These are phyloP conservation scores for Micractinium sp. DNA, from an alignment of 139 green algal species.

Conservation along the genomic window DNA sequence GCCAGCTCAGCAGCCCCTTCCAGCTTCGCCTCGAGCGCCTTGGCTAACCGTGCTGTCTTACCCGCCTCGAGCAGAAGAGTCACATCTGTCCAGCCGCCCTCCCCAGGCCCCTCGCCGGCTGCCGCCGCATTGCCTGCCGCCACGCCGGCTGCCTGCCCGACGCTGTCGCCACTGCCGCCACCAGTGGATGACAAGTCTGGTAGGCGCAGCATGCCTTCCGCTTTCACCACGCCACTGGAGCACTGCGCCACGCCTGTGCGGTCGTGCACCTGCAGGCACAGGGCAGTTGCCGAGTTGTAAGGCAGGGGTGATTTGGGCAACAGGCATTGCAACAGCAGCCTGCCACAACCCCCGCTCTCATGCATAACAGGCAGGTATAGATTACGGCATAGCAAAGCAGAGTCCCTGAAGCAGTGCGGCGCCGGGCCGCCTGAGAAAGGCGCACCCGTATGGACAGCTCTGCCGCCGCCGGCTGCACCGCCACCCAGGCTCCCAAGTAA, in stretches of 20 bases:
- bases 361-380: not conserved
- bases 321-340: not conserved
- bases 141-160: not conserved
- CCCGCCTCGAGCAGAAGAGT: not conserved
- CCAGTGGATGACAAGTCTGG: too few relatives aligned
- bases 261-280: not conserved
- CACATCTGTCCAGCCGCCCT: not conserved
- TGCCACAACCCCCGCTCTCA: not conserved
- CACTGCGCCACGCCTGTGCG: not conserved
- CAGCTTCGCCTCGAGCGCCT: not conserved
- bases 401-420: not conserved
- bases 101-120: not conserved
- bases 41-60: not conserved
- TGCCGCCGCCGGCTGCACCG: not conserved
- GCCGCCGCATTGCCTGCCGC: too few relatives aligned
- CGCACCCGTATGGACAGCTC: not conserved
- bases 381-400: not conserved
- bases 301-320: too few relatives aligned
- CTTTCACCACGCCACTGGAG: not conserved
- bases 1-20: not conserved
- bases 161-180: too few relatives aligned
- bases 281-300: too few relatives aligned
- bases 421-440: too few relatives aligned
- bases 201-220: not conserved
- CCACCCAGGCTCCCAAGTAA: constrained; percentile 24